Conservation (phyloP, 2,329 filamentous ascomycete genomes). For the Hypoxylon rubiginosum region DNA sequence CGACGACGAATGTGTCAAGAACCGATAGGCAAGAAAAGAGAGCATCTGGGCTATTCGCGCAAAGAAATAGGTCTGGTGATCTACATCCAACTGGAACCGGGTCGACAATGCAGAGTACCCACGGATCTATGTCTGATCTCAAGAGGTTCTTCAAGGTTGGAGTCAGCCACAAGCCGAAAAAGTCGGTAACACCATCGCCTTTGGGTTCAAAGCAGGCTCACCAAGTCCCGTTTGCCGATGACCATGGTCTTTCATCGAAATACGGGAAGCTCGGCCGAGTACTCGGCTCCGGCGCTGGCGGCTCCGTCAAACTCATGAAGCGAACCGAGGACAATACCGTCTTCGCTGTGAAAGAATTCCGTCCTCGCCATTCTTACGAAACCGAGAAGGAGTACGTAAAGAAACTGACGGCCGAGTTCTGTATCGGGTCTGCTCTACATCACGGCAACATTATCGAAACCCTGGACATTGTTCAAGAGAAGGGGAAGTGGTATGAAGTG, state of each 20-base stretch:
- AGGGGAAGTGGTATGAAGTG: conserved; percentile 95
- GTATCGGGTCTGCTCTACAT: conserved; percentile 94
- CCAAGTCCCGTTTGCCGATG: conserved; percentile 91
- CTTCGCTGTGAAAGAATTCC: conserved; percentile 98
- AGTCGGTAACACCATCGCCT: conserved; percentile 73
- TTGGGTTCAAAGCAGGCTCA: conserved; percentile 64
- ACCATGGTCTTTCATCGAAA: conserved; percentile 89
- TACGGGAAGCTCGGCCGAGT: conserved; percentile 97
- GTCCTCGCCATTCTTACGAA: conserved; percentile 91
- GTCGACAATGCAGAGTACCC: conserved; percentile 65
- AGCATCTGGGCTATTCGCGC: conserved; percentile 60
- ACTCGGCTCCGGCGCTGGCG: conserved; percentile 91
- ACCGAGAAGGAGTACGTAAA: conserved; percentile 96
- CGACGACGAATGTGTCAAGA: conserved; percentile 65
- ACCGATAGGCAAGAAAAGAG: conserved; percentile 64
- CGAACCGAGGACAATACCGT: conserved; percentile 91
- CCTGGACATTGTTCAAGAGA: conserved; percentile 95
- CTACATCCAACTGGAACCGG: conserved; percentile 62
- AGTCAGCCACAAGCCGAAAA: conserved; percentile 76
- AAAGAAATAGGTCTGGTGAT: conserved; percentile 58
- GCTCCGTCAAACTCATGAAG: conserved; percentile 94
- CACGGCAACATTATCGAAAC: conserved; percentile 99
- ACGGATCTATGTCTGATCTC: conserved; percentile 91
- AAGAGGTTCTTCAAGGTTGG: conserved; percentile 96
- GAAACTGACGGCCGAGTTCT: conserved; percentile 98